These are phyloP conservation scores for Penicillium odoratum DNA, from an alignment of 495 filamentous ascomycete genomes.

Conservation along the genomic window DNA sequence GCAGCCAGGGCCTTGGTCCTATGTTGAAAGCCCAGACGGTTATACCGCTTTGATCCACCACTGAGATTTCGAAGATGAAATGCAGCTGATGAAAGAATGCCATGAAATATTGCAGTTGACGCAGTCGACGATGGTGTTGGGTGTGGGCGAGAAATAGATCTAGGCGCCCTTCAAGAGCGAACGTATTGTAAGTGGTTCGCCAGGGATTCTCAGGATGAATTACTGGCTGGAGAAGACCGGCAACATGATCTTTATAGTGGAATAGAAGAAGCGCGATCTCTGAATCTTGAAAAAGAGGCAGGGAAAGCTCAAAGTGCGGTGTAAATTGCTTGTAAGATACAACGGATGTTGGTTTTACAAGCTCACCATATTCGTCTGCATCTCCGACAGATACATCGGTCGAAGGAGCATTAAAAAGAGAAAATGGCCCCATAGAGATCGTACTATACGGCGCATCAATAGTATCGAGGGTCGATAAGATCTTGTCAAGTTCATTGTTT, in stretches of 20 bases:
- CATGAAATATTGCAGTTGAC: slow-evolving; percentile 16
- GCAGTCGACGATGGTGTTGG: background rate
- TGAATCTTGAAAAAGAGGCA: slow-evolving; percentile 5
- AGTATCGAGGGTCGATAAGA: slow-evolving; percentile 3
- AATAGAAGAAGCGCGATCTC: slow-evolving; percentile 13
- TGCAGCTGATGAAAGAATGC: slow-evolving; percentile 12
- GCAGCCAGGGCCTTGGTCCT: slow-evolving; percentile 7
- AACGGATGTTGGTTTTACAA: background rate
- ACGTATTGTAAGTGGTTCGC: slow-evolving; percentile 14
- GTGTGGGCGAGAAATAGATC: slow-evolving; percentile 5
- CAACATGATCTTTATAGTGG: slow-evolving; percentile 17
- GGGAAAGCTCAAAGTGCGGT: background rate
- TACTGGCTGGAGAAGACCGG: slow-evolving; percentile 15
- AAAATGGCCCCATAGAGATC: slow-evolving; percentile 7
- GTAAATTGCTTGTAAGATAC: background rate
- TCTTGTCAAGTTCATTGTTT: slow-evolving; percentile 7
- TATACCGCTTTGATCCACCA: background rate
- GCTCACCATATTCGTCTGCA: background rate
- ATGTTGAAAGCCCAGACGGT: slow-evolving; percentile 11
- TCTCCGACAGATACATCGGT: background rate
- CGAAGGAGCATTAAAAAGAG: background rate
- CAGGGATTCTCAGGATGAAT: slow-evolving; percentile 13
- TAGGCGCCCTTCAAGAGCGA: slow-evolving; percentile 11
- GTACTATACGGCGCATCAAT: background rate
- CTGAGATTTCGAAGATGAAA: slow-evolving; percentile 14